Evolutionary conservation across 805 yeast genomes (phyloP).

Genomic region (Saccharomyces paradoxus): DNA sequence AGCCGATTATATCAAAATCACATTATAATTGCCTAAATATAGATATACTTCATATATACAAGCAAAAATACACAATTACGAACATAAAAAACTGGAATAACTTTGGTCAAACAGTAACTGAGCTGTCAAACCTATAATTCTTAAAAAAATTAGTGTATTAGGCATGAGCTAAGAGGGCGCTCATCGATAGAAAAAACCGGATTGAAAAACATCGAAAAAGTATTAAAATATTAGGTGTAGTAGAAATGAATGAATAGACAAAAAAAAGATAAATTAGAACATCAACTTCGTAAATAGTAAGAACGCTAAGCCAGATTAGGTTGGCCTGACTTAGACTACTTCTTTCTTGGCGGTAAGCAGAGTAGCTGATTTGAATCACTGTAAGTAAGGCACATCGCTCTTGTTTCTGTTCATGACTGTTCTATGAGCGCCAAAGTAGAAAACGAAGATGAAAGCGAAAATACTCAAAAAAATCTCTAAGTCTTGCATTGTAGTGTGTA

Average conservation of each 20-base stretch:
- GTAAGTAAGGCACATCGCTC: slow-evolving; percentile 21
- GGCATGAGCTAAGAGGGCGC: not conserved
- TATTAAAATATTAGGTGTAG: not conserved
- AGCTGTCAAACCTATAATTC: not conserved
- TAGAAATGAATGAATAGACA: not conserved
- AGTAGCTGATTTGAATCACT: slow-evolving; percentile 2
- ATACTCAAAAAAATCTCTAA: slow-evolving; percentile 20
- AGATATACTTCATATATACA: not conserved
- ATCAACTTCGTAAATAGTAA: not conserved
- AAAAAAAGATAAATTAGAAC: not conserved
- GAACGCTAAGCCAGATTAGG: not conserved
- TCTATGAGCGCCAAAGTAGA: slow-evolving; percentile 22
- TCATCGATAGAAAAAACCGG: not conserved
- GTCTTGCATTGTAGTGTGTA: slow-evolving; percentile 18
- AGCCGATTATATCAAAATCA: not conserved
- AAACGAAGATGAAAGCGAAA: slow-evolving; percentile 19
- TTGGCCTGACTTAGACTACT: not conserved
- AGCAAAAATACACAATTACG: not conserved
- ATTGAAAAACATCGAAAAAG: not conserved
- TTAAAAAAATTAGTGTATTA: not conserved
- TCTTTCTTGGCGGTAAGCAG: not conserved
- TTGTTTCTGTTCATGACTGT: slow-evolving; percentile 23
- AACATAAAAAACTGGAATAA: not conserved
- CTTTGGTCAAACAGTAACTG: not conserved
- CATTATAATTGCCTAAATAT: not conserved